A percentile compares a stretch with the other conserved stretches of the same genome.
phyloP scores from a whole-genome alignment of 495 filamentous ascomycete genomes.

The Aspergillus egyptiacus region DNA sequence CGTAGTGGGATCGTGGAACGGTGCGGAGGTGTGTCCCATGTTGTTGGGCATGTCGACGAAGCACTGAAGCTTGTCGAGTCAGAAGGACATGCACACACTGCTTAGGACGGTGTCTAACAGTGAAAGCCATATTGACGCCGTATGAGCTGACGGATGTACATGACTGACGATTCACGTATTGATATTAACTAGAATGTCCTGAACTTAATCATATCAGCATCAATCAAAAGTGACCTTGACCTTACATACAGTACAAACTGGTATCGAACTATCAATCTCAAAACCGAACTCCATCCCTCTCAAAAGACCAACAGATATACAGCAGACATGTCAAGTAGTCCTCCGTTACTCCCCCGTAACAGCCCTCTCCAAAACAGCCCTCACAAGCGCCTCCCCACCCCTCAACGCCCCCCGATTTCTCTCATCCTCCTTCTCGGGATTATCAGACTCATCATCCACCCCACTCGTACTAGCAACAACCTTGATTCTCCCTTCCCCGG shows the following conservation, averaged over 20 bases:
- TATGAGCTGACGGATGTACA: background rate
- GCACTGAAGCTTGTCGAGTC: conserved; percentile 74
- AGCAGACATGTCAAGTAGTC: background rate
- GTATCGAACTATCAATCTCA: background rate
- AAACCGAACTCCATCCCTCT: background rate
- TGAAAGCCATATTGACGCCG: too few species aligned
- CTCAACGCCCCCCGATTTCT: background rate
- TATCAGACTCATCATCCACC: conserved; percentile 8
- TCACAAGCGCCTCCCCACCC: conserved; percentile 44
- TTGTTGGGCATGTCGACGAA: conserved; percentile 77
- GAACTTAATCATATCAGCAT: background rate
- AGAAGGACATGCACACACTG: conserved; percentile 33
- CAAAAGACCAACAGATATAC: background rate
- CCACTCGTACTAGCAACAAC: conserved; percentile 26
- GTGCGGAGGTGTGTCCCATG: conserved; percentile 67
- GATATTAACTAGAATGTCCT: background rate
- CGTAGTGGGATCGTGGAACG: conserved; percentile 77
- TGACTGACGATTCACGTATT: background rate
- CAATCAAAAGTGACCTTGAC: background rate
- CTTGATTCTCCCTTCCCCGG: conserved; percentile 49
- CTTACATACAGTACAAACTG: background rate
- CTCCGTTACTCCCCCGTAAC: background rate
- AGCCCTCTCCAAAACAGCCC: conserved; percentile 32
- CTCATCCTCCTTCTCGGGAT: conserved; percentile 16
- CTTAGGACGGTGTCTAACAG: background rate